Conservation (phyloP, 2,329 filamentous ascomycete genomes). For the Tolypocladium tundrense region DNA sequence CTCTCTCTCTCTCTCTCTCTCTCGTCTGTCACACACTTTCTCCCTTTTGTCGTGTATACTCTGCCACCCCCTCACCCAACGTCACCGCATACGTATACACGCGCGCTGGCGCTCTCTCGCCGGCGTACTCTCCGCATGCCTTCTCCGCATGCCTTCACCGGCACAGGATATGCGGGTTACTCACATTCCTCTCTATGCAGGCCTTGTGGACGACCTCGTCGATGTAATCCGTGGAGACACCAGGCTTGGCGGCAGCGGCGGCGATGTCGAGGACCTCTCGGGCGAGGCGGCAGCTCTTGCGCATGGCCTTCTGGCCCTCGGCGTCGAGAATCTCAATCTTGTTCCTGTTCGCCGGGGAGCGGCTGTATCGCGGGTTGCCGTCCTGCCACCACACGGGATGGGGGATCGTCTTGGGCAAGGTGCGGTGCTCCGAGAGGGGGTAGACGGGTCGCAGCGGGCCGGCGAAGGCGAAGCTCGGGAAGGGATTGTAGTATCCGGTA, state of each 20-base stretch:
- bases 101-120: not conserved
- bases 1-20: not conserved
- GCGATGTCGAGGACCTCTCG: conserved; percentile 91
- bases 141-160: no score
- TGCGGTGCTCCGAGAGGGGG: conserved; percentile 62
- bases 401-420: conserved; percentile 68
- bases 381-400: conserved; percentile 82
- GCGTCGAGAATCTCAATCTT: conserved; percentile 77
- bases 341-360: conserved; percentile 56
- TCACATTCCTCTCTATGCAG: conserved; percentile 82
- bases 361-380: conserved; percentile 59
- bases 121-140: not conserved
- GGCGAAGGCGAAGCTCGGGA: conserved; percentile 75
- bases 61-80: not conserved
- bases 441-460: conserved; percentile 80
- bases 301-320: conserved; percentile 78
- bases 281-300: conserved; percentile 77
- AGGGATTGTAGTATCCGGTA: conserved; percentile 85
- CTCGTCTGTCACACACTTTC: not conserved
- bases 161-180: conserved; percentile 17
- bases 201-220: conserved; percentile 94
- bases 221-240: conserved; percentile 90
- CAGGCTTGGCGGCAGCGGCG: conserved; percentile 73
- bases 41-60: not conserved
- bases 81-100: not conserved